Base-by-base conservation (phyloP, 108 stramenopile species). In the Fragilaria radians region DNA sequence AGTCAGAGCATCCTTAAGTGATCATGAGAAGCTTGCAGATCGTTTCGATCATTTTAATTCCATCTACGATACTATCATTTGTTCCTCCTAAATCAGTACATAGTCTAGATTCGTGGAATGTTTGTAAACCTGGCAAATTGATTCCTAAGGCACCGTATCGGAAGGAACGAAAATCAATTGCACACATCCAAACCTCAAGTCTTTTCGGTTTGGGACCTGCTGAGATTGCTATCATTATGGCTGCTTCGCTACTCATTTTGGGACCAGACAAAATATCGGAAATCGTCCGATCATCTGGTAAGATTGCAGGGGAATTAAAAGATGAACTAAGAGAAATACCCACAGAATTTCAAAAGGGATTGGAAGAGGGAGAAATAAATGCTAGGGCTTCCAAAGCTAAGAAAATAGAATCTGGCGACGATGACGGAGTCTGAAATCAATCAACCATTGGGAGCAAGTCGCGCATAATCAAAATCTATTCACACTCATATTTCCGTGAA, bases 131-230 rank as follows among this genome's bases (percentile, higher is more conserved):
- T n/a, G n/a, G n/a, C n/a, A n/a, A n/a, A n/a, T n/a, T n/a, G n/a
- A n/a, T n/a, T n/a, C n/a, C n/a, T n/a, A n/a, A n/a, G n/a, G n/a
- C n/a, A n/a, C n/a, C n/a, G n/a, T n/a, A n/a, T n/a, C n/a, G n/a
- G n/a, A n/a, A n/a, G n/a, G n/a, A 82, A 57, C 74, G 85, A 1
- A 74, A 65, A 30, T 86, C 82, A 11, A 57, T 86, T 14, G 81
- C 74, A 9, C 69, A 70, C 42, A 71, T 83, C 9, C 80, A 81
- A 61, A 73, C 72, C 5, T 76, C 79, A 77, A 83, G 87, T 23
- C 72, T 92, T 22, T 88, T 92, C 63, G 91, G 91, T 31, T 66
- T 92, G 3, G 90, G 91, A 0, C 79, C 68, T 25, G 77, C 86
- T n/a, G 88, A 89, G 64, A 71, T 89, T 36, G 80, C 70, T 48